Conservation (phyloP, 164 flowering plant species). For the Macadamia integrifolia region DNA sequence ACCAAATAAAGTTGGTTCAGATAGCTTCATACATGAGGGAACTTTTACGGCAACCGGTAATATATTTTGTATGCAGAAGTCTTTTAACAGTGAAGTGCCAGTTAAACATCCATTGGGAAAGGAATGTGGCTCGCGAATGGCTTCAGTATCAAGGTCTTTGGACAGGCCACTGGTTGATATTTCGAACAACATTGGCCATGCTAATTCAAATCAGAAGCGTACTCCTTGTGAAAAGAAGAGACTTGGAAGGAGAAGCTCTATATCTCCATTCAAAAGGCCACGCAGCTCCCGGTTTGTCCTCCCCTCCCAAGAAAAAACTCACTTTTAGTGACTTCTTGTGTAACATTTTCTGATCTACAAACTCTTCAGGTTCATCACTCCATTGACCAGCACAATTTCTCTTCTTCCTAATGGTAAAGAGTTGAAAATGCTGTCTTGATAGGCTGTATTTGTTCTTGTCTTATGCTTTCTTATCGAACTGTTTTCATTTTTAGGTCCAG, state of each 20-base stretch:
- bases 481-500: conserved; percentile 33
- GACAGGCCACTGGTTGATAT: conserved; percentile 56
- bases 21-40: conserved; percentile 14
- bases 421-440: background rate
- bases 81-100: conserved; percentile 15
- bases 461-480: conserved; percentile 14
- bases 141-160: conserved; percentile 20
- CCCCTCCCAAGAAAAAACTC: background rate
- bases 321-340: background rate
- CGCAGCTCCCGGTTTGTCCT: conserved; percentile 43
- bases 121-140: conserved; percentile 22
- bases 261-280: conserved; percentile 89
- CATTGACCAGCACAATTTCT: conserved; percentile 34
- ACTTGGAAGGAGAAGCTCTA: conserved; percentile 35
- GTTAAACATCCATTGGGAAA: conserved; percentile 16
- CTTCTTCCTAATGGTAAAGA: conserved; percentile 43
- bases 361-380: conserved; percentile 46
- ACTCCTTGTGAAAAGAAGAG: conserved; percentile 38
- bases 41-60: conserved; percentile 8
- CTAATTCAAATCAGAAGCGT: conserved; percentile 19
- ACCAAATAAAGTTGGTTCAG: conserved; percentile 46
- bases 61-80: conserved; percentile 14
- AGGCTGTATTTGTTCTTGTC: background rate
- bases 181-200: conserved; percentile 36
- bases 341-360: conserved; percentile 3